Base-by-base conservation (phyloP, 176 grass and related monocot genomes). In the Eremochloa ophiuroides region DNA sequence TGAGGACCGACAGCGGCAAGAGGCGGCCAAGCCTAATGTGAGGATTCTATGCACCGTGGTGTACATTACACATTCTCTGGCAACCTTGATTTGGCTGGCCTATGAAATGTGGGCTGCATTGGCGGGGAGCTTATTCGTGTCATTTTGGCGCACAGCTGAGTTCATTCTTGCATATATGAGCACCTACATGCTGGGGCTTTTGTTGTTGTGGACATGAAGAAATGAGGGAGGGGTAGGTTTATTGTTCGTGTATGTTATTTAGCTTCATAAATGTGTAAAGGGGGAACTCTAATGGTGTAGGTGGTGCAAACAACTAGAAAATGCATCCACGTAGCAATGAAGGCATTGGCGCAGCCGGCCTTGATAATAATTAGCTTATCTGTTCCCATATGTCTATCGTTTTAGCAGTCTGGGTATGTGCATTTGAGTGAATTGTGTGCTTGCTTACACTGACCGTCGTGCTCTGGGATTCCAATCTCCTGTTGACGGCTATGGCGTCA, bases 1-100 rank as follows among this genome's bases (percentile, higher is more conserved):
- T 40, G 85, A 91, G 97, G 77, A 95, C 97, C 5, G 97, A 99
- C 74, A 90, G 55, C 2, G 87, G 97, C 51, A 99, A 93, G 71
- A 93, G 97, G 80, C 73, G 97, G 85, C 89, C 93, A 1, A 99
- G 97, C 78, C 97, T 93, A 43, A 47, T 90, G 80, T 99, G 93
- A 99, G 11, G 28, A 30, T 62, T 30, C 8, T 82, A 66, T 39
- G 78, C 63, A 62, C 41, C 17, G 69, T 22, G 62, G 66, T 76
- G 83, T 82, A n/a, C n/a, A n/a, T n/a, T n/a, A n/a, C n/a, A 78
- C 62, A 80, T 84, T 76, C 82, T 71, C n/a, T 40, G 33, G 26
- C 65, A 75, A 70, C 53, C 82, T 69, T 47, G 37, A 48, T 59
- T 79, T 61, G 34, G 41, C 40, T 60, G 58, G 26, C 71, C 40